phyloP scores from a whole-genome alignment of 2,329 filamentous ascomycete genomes.

The Triangularia setosa region DNA sequence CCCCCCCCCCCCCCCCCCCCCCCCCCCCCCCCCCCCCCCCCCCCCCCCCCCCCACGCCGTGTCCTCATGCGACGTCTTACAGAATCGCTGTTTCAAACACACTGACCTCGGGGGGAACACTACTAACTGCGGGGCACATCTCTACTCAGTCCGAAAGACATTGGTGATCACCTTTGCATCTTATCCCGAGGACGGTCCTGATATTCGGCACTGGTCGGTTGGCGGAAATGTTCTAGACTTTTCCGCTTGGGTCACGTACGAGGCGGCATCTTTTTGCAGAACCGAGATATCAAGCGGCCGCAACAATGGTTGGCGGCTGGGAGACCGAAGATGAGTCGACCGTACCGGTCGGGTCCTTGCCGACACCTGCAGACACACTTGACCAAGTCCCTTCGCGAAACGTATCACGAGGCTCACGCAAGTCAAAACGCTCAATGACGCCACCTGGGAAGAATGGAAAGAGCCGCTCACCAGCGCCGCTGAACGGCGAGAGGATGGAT shows the following conservation, averaged over 20 bases:
- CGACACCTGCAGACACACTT: conserved; percentile 67
- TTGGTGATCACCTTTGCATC: not conserved
- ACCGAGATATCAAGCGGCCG: not conserved
- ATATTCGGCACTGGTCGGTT: not conserved
- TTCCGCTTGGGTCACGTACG: not conserved
- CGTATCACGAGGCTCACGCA: conserved; percentile 60
- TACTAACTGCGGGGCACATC: conserved; percentile 8
- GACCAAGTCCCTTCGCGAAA: conserved; percentile 71
- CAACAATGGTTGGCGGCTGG: conserved; percentile 50
- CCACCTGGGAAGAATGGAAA: conserved; percentile 53
- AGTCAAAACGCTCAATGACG: conserved; percentile 64
- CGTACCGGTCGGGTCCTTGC: conserved; percentile 55
- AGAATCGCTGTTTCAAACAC: conserved; percentile 9
- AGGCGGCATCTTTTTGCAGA: conserved; percentile 11
- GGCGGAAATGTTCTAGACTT: conserved; percentile 20
- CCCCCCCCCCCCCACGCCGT: no score
- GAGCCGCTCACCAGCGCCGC: conserved; percentile 56
- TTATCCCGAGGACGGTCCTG: conserved; percentile 1
- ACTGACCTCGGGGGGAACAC: conserved; percentile 3
- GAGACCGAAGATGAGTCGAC: conserved; percentile 61
- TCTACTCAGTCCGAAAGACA: not conserved
- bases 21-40: no score
- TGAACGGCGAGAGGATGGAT: conserved; percentile 42
- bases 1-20: no score
- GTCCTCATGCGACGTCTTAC: conserved; percentile 6